Evolutionary conservation across 805 yeast species (phyloP), one percentile per base, ranked within the genome.

Genomic region (Kluyveromyces siamensis): DNA sequence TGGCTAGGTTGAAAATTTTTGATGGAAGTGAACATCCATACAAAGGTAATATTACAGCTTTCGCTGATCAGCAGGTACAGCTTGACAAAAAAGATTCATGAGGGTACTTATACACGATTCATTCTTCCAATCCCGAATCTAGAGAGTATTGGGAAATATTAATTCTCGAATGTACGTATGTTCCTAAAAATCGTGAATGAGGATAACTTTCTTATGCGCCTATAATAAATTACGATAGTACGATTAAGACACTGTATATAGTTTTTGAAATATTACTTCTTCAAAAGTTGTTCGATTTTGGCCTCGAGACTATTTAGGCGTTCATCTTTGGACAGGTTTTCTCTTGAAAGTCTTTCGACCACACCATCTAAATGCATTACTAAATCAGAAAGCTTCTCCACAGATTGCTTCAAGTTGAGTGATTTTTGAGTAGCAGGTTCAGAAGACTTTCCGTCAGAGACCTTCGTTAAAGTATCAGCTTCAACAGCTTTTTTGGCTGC

Each of bases 1-100:
- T 93, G 60, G 91, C 80, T 27, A 79, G 99, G 63, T 74, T 93
- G 52, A 89, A 87, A 68, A 80, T 87, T 0, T 86, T 77, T 65
- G 98, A 95, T 58, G 96, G 91, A 27, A 80, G 87, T 50, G 85
- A 85, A 49, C 86, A 87, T 63, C 97, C 96, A 21, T 93, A 87
- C 66, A 80, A 79, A 54, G 77, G 81, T 55, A 93, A 93, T 62
- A 73, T 91, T 49, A 72, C 85, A 27, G 96, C 96, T 1, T 86
- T 79, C 72, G 93, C 89, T 46, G 93, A 87, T 62, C 86, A 90
- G 63, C 79, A 77, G 53, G 80, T 80, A 27, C 39, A 33, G 33
- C 39, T 33, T 14, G 21, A 43, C 18, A 27, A 27, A 8, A 30
- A 30, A 30, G 35, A 30, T 30, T 4, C 35, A 30, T 30, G 35